Evolutionary conservation across 495 filamentous ascomycete genomes (phyloP), one percentile per base, ranked within the genome.

Genomic region (Aspergillus egyptiacus): DNA sequence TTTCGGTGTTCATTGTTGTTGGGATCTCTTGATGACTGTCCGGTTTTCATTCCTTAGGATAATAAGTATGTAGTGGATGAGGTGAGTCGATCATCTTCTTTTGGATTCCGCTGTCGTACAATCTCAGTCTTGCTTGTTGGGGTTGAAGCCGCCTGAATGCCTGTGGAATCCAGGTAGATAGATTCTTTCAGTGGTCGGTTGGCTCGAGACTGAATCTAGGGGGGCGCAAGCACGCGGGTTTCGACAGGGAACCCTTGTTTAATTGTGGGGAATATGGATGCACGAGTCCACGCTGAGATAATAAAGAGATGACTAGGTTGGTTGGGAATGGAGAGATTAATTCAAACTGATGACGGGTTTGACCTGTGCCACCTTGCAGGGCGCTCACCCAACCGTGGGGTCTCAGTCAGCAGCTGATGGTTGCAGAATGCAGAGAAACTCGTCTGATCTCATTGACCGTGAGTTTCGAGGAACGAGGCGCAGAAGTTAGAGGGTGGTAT

Each of bases 361-460:
- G 34, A 15, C 34, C 19, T 37, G 34, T 31, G 28, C n/a, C 28
- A 31, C 28, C 28, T 31, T 13, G 24, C n/a, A n/a, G n/a, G n/a
- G n/a, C n/a, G n/a, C n/a, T n/a, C n/a, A 27, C 8, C 24, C 24
- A 27, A 27, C 24, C 4, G 24, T 27, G 24, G 6, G 8, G 28
- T 31, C 28, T 6, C 5, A 10, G 28, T 27, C 28, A n/a, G n/a
- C n/a, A n/a, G n/a, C n/a, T n/a, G n/a, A 39, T 24, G 46, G 46
- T 48, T 48, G 39, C 46, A 44, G 40, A 22, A 27, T 8, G n/a
- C n/a, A n/a, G n/a, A n/a, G n/a, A 44, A 6, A 31, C 31, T 48
- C 46, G 46, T 31, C 28, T 31, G 28, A 31, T 31, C 5, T 31
- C 28, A 10, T 31, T 10, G 43, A 14, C 15, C 10, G 24, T 38